Evolutionary conservation across 1,139 yeast species (phyloP), one percentile per base, ranked within the genome.

Genomic region (Oligophagozyma castellii): DNA sequence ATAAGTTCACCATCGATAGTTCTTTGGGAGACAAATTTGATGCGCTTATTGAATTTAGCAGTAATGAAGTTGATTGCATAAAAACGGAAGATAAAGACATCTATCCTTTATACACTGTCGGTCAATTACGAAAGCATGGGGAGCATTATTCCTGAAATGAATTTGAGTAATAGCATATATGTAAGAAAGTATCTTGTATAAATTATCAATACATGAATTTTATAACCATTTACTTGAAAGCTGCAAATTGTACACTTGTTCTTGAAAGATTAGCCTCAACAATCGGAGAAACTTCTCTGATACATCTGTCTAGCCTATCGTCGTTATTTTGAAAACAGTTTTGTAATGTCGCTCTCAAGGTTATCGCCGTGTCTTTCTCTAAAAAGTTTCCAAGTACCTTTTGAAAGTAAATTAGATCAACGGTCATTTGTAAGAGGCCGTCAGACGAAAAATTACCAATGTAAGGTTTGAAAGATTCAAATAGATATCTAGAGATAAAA

Each of bases 121-220:
- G 68, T 35, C 65, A 72, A 25, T 62, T 83, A 42, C 73, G 93
- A 48, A 83, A 83, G 57, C 73, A 93, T 53, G 78, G 92, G 38
- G 94, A 81, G 49, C 83, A 78, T 45, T 68, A 40, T 27, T 47
- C 53, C 8, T 48, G 35, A 16, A 11, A 24, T 11, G n/a, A 4
- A 13, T 13, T 8, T 21, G 24, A 19, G 25, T 19, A n/a, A 13
- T 11, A 6, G 10, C 12, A 5, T 6, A 2, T 16, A 14, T 18
- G 10, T 18, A 7, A 18, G 7, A 7, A 18, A 18, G 10, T 7
- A 7, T 7, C 8, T 7, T 7, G 8, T 18, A 18, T 18, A 18
- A 18, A 18, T 18, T 18, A 18, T 18, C 10, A 7, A 18, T 23
- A n/a, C 8, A 12, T 12, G 7, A 16, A 14, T 5, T 26, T 15